Evolutionary conservation across 768 basidiomycete genomes (phyloP).

Genomic region (Suillus alpinus): DNA sequence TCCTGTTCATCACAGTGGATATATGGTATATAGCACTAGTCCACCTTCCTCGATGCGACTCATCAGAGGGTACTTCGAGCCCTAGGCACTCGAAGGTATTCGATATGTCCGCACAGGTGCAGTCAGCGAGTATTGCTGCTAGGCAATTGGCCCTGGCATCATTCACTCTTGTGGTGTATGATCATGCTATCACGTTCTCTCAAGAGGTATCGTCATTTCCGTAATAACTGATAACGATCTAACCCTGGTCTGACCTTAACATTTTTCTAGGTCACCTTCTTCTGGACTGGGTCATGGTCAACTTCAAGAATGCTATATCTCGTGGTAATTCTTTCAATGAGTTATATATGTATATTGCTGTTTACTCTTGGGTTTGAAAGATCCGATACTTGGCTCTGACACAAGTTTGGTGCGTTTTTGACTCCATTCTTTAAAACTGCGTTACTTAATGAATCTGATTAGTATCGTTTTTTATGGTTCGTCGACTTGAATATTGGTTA

Average conservation of each 20-base stretch:
- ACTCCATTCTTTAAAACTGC: no score
- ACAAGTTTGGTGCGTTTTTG: neutral
- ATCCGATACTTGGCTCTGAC: neutral
- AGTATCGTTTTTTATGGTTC: no score
- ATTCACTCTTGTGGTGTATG: constrained; percentile 3
- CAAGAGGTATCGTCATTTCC: no score
- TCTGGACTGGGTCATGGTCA: neutral
- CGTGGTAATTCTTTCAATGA: neutral
- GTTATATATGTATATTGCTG: no score
- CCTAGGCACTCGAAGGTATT: neutral
- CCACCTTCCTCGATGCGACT: no score
- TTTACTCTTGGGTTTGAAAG: neutral
- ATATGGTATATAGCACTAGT: no score
- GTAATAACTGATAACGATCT: no score
- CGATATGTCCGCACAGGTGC: neutral
- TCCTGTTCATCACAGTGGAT: no score
- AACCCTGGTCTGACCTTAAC: neutral
- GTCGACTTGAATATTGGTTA: no score
- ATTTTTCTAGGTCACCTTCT: neutral
- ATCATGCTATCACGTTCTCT: constrained; percentile 5
- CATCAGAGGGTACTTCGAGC: neutral
- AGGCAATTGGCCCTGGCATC: neutral
- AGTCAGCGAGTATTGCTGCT: neutral
- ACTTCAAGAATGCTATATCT: neutral
- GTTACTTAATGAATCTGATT: no score